Conservation (phyloP, 2,329 filamentous ascomycete species). For the Botrytis paeoniae region DNA sequence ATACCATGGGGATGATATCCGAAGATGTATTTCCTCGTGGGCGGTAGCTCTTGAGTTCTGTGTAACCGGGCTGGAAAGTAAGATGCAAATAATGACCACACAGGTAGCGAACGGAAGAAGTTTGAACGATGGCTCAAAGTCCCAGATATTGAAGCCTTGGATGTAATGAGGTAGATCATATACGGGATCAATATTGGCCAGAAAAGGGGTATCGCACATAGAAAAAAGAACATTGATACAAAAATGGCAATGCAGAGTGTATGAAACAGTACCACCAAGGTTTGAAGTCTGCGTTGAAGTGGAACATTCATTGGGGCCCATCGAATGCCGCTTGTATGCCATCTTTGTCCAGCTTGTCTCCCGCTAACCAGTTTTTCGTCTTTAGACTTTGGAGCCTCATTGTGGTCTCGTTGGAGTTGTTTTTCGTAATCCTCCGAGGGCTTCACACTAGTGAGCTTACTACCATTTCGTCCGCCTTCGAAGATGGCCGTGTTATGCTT, state of each 20-base stretch:
- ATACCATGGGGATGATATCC: conserved; percentile 98
- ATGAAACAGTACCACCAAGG: conserved; percentile 73
- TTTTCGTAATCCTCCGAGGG: conserved; percentile 27
- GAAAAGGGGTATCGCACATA: conserved; percentile 84
- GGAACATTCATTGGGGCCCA: conserved; percentile 81
- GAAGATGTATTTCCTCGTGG: conserved; percentile 90
- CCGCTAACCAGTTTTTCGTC: conserved; percentile 33
- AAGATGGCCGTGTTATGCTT: conserved; percentile 24
- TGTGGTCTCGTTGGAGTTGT: conserved; percentile 18
- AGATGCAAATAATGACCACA: conserved; percentile 87
- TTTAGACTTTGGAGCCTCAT: conserved; percentile 26
- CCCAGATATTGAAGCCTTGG: conserved; percentile 73
- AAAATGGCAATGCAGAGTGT: conserved; percentile 67
- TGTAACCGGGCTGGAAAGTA: conserved; percentile 91
- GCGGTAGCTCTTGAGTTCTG: conserved; percentile 74
- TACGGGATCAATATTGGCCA: conserved; percentile 81
- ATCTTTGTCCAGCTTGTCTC: conserved; percentile 37
- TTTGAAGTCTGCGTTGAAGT: conserved; percentile 69
- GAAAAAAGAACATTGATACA: conserved; percentile 82
- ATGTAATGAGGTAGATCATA: conserved; percentile 78
- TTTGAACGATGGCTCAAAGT: conserved; percentile 71
- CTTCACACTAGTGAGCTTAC: conserved; percentile 33
- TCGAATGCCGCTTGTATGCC: conserved; percentile 56
- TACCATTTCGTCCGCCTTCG: conserved; percentile 27
- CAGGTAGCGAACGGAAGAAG: conserved; percentile 65